A percentile compares a stretch with the other conserved stretches of the same genome.
phyloP scores from a whole-genome alignment of 768 basidiomycete genomes.

The Agaricus bisporus region DNA sequence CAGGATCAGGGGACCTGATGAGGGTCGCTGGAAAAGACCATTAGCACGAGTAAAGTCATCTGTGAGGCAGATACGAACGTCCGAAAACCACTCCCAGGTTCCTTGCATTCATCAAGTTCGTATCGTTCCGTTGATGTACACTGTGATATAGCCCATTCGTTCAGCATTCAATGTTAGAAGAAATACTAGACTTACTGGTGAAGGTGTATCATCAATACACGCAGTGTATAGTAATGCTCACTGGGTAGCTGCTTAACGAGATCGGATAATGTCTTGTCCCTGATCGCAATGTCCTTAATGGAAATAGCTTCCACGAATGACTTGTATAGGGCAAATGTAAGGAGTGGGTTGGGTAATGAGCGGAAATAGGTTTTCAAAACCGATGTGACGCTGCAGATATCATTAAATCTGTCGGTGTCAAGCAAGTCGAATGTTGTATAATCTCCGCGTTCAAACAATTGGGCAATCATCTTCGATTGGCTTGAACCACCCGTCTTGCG shows the following conservation, averaged over 20 bases:
- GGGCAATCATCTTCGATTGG: conserved; percentile 89
- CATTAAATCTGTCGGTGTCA: conserved; percentile 89
- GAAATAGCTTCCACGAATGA: conserved; percentile 77
- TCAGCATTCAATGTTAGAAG: neutral
- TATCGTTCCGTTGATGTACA: conserved; percentile 59
- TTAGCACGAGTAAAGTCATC: conserved; percentile 3
- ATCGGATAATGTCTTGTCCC: conserved; percentile 55
- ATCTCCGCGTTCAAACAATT: conserved; percentile 90
- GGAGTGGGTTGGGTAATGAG: conserved; percentile 81
- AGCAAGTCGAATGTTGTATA: conserved; percentile 84
- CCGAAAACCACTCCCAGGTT: conserved; percentile 98
- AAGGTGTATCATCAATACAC: conserved; percentile 80
- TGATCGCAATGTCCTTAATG: conserved; percentile 55
- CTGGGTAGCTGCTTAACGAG: conserved; percentile 74
- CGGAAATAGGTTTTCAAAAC: conserved; percentile 97
- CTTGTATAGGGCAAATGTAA: conserved; percentile 89
- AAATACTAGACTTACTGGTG: conserved; percentile 54
- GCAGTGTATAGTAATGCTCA: conserved; percentile 84
- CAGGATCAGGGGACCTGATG: conserved; percentile 82
- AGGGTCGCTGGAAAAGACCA: conserved; percentile 67
- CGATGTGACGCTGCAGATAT: conserved; percentile 94
- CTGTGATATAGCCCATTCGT: conserved; percentile 26
- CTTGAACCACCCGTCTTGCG: conserved; percentile 93
- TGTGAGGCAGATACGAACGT: conserved; percentile 52
- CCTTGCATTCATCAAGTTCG: conserved; percentile 90